Evolutionary conservation across 2,329 filamentous ascomycete genomes (phyloP), one percentile per base, ranked within the genome.

Genomic region (Arthrobotrys iridis): DNA sequence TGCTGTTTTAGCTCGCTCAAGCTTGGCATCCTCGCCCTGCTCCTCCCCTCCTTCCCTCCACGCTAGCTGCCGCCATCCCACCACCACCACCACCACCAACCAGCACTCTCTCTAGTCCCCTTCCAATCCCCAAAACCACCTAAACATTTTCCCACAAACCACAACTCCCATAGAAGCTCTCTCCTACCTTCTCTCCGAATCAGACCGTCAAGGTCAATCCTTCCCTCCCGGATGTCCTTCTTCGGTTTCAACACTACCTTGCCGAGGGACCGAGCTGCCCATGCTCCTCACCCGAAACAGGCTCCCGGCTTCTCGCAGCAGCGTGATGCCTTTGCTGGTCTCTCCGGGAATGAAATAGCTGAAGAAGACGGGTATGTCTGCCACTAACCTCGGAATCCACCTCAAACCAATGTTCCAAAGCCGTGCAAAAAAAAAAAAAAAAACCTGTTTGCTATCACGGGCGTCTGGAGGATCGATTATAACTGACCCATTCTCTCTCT

Each of bases 251-350:
- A 96, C 30, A 67, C 60, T 37, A 74, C 70, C 81, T 87, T 89
- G 28, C 88, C 88, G 58, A 84, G 86, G 81, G 88, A 89, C 82
- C 82, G 83, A 63, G 85, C 87, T 28, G 79, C 91, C 93, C 81
- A 88, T 91, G 55, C 60, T 60, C 68, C 63, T 13, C 79, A 79
- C 50, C 77, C 77, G 79, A 83, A 85, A 79, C 85, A 86, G 64
- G 90, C 89, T 37, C 88, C 91, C 62, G 93, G 93, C 81, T 98
- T 98, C 83, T 90, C 93, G 79, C 90, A 93, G 82, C 83, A 86
- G 75, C 87, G 91, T 79, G 93, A 99, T 83, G 93, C 94, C 40
- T 98, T 98, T 83, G 93, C 92, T 78, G 90, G 91, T 71, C 88
- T 97, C 68, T 89, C 91, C 71, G 86, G 86, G 79, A 86, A 85